Percentiles rank a stretch among this genome's conserved stretches.
These are phyloP conservation scores for Backusella circina DNA, from an alignment of 192 early-diverging fungal species.

Conservation along the genomic window DNA sequence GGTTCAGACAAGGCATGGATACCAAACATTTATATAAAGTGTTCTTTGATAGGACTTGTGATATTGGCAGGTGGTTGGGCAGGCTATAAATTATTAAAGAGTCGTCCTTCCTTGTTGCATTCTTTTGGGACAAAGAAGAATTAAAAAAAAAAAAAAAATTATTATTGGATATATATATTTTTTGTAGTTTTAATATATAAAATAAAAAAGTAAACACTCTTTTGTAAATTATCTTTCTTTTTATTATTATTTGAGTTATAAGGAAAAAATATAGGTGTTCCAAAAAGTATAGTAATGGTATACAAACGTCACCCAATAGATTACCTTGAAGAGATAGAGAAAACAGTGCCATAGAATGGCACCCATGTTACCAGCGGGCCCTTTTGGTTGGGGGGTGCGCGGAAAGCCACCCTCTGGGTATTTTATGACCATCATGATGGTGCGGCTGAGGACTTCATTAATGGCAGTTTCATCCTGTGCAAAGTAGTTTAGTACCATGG, in stretches of 20 bases:
- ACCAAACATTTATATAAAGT: slow-evolving; percentile 18
- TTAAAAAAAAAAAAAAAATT: neutral
- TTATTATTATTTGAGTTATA: neutral
- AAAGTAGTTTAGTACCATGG: no score
- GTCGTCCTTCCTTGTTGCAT: slow-evolving; percentile 11
- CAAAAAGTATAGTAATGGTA: neutral
- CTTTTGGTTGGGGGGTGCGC: neutral
- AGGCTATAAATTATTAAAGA: slow-evolving; percentile 35
- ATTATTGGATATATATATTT: no score
- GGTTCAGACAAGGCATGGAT: slow-evolving; percentile 26
- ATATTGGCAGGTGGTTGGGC: slow-evolving; percentile 24
- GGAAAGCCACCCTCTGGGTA: neutral
- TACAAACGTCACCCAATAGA: neutral
- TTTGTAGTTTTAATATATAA: no score
- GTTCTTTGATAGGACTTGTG: slow-evolving; percentile 27
- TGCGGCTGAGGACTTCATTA: no score
- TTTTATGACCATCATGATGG: neutral
- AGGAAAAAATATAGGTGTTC: neutral
- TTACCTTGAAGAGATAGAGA: neutral
- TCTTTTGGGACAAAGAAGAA: neutral
- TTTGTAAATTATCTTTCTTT: no score
- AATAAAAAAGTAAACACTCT: neutral
- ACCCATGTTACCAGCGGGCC: neutral
- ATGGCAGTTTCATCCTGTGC: no score
- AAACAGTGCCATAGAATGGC: neutral